Evolutionary conservation across 2,329 filamentous ascomycete species (phyloP).

Genomic region (Fusarium mundagurra): DNA sequence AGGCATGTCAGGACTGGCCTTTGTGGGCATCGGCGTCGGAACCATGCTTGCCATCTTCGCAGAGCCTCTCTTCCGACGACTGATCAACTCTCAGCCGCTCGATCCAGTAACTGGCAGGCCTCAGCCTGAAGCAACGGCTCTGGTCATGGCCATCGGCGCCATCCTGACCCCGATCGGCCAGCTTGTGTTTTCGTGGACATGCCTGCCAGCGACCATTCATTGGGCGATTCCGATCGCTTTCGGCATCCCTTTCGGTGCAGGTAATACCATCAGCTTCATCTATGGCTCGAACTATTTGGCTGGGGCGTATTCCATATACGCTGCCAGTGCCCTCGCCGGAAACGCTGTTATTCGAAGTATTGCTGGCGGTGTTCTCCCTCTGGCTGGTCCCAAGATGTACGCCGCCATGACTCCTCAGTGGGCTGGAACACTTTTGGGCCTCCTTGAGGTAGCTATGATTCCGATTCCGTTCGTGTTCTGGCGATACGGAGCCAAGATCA

Average conservation of each 20-base stretch:
- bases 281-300: constrained; percentile 85
- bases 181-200: constrained; percentile 90
- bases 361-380: constrained; percentile 80
- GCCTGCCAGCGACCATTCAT: constrained; percentile 77
- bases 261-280: constrained; percentile 83
- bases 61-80: constrained; percentile 77
- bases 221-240: constrained; percentile 84
- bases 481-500: constrained; percentile 64
- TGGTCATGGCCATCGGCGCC: constrained; percentile 81
- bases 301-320: constrained; percentile 81
- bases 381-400: constrained; percentile 81
- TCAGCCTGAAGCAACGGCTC: constrained; percentile 82
- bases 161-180: constrained; percentile 80
- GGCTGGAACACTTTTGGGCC: constrained; percentile 79
- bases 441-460: constrained; percentile 78
- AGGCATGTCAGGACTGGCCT: constrained; percentile 79
- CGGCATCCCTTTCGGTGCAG: constrained; percentile 80
- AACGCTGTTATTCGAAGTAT: constrained; percentile 79
- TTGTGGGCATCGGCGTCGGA: constrained; percentile 74
- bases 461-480: constrained; percentile 87
- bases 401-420: constrained; percentile 75
- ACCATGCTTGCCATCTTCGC: constrained; percentile 68
- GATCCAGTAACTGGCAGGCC: constrained; percentile 80
- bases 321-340: constrained; percentile 81
- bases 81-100: constrained; percentile 80